Evolutionary conservation across 1,139 yeast genomes (phyloP).

Genomic region (Taiozyma sp.): DNA sequence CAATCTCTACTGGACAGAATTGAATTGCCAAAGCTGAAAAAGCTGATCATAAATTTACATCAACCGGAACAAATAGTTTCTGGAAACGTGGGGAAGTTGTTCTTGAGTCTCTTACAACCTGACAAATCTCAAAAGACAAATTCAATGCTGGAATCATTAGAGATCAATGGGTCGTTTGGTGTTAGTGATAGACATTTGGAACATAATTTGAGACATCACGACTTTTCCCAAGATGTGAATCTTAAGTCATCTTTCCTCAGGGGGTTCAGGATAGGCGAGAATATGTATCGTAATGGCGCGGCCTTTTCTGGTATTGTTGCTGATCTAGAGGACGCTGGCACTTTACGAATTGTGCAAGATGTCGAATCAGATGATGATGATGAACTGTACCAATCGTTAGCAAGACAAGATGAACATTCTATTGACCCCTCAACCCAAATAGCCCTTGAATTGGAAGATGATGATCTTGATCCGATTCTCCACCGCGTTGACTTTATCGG

Average conservation of each 20-base stretch:
- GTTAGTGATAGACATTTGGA: conserved; percentile 15
- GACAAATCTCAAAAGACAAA: background rate
- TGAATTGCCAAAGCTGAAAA: conserved; percentile 2
- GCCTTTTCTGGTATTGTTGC: background rate
- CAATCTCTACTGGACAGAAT: background rate
- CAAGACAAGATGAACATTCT: background rate
- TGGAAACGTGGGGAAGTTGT: background rate
- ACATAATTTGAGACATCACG: conserved; percentile 15
- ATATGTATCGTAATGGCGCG: background rate
- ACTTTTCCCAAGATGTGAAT: conserved; percentile 9
- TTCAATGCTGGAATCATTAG: conserved; percentile 7
- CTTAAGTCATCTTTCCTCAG: conserved; percentile 11
- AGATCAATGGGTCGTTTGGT: conserved; percentile 20
- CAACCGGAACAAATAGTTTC: background rate
- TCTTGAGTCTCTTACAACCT: background rate
- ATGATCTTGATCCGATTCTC: conserved; percentile 5
- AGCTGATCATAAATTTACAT: conserved; percentile 2
- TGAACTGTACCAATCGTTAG: background rate
- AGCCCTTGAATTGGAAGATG: conserved; percentile 1
- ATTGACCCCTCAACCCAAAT: background rate
- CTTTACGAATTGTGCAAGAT: background rate
- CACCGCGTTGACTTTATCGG: conserved; percentile 1
- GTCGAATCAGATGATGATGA: conserved; percentile 1
- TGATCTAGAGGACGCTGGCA: background rate
- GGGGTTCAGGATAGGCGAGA: conserved; percentile 8